Evolutionary conservation across 2,329 filamentous ascomycete species (phyloP).

Genomic region (Rutstroemia sp.): DNA sequence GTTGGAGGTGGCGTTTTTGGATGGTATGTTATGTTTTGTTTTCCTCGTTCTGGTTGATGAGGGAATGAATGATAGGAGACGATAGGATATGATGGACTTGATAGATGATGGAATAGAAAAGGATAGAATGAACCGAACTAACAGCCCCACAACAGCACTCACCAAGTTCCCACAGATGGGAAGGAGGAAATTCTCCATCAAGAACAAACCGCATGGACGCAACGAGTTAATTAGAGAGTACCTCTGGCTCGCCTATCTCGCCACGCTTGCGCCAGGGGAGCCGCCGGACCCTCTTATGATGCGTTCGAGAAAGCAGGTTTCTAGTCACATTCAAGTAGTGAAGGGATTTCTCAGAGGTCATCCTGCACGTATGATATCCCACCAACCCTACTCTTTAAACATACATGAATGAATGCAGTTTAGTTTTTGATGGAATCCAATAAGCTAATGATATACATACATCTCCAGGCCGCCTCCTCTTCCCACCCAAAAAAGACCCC

Average conservation of each 20-base stretch:
- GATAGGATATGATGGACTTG: too few species aligned
- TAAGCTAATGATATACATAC: constrained; percentile 10
- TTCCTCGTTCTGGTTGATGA: constrained; percentile 14
- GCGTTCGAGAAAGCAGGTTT: constrained; percentile 54
- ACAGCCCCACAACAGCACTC: constrained; percentile 39
- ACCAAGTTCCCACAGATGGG: constrained; percentile 60
- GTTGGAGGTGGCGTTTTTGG: constrained; percentile 59
- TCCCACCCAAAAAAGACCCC: constrained; percentile 43
- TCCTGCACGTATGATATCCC: constrained; percentile 48
- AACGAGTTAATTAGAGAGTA: constrained; percentile 67
- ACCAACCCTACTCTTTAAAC: too few species aligned
- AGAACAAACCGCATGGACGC: constrained; percentile 55
- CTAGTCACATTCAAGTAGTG: constrained; percentile 63
- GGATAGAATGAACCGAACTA: too few species aligned
- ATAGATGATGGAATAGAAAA: too few species aligned
- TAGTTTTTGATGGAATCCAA: too few species aligned
- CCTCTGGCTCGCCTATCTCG: constrained; percentile 44
- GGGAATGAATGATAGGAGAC: background rate
- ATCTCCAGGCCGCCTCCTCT: constrained; percentile 42
- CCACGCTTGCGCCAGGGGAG: constrained; percentile 37
- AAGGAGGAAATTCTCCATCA: constrained; percentile 58
- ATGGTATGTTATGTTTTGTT: constrained; percentile 41
- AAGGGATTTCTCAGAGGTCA: constrained; percentile 59
- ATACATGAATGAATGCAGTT: too few species aligned
- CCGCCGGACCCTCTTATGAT: constrained; percentile 39